A percentile compares a stretch with the other conserved stretches of the same genome.
Conservation (phyloP, 352 stramenopile species). For the Globisporangium ultimum region DNA sequence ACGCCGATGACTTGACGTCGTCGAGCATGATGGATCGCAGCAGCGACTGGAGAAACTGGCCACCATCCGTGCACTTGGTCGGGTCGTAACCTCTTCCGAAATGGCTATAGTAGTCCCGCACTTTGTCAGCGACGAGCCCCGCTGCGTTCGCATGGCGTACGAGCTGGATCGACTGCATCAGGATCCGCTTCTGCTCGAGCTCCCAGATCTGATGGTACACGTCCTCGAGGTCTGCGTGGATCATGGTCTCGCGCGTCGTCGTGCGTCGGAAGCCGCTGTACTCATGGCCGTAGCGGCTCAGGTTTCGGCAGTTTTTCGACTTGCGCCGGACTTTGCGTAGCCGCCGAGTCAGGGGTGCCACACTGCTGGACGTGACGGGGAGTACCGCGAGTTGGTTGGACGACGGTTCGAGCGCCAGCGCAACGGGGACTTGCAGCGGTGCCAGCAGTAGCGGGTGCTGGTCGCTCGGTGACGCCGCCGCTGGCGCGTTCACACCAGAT, state of each 20-base stretch:
- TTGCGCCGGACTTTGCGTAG: slow-evolving; percentile 13
- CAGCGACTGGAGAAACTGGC: slow-evolving; percentile 29
- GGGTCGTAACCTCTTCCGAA: slow-evolving; percentile 48
- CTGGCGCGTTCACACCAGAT: no score
- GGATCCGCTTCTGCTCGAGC: slow-evolving; percentile 39
- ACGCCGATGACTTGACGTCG: slow-evolving; percentile 48
- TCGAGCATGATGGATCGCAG: slow-evolving; percentile 46
- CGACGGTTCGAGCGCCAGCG: slow-evolving; percentile 8
- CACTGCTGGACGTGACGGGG: neutral
- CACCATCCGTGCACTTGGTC: slow-evolving; percentile 7
- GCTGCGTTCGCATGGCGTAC: slow-evolving; percentile 38
- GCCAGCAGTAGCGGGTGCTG: neutral
- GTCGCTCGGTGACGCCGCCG: neutral
- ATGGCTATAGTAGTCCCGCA: slow-evolving; percentile 43
- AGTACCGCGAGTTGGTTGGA: slow-evolving; percentile 14
- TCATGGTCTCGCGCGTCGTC: slow-evolving; percentile 23
- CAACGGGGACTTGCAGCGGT: slow-evolving; percentile 1
- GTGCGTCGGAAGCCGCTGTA: slow-evolving; percentile 32
- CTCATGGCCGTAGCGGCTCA: slow-evolving; percentile 27
- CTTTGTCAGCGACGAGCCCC: slow-evolving; percentile 35
- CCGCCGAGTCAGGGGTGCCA: slow-evolving; percentile 1
- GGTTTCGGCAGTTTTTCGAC: slow-evolving; percentile 43
- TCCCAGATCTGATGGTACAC: slow-evolving; percentile 39
- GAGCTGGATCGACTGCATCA: slow-evolving; percentile 42
- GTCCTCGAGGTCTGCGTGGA: slow-evolving; percentile 21